A percentile compares a stretch with the other conserved stretches of the same genome.
Conservation (phyloP, 148 eudicot genomes). For the Bassia scoparia region DNA sequence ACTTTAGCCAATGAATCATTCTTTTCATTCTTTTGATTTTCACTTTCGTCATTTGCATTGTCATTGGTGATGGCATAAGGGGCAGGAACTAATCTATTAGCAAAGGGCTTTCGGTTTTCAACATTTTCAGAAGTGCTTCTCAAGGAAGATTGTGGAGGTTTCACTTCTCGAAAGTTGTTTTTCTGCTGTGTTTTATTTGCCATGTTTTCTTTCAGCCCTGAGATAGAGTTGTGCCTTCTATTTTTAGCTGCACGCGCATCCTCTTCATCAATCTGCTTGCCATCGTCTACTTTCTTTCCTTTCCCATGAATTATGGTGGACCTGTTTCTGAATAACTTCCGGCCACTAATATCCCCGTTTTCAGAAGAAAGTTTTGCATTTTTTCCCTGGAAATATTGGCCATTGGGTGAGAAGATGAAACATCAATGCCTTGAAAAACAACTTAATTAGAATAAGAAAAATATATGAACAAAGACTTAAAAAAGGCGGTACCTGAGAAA, state of each 20-base stretch:
- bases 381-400: conserved; percentile 21
- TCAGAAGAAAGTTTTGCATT: not conserved
- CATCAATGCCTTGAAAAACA: not conserved
- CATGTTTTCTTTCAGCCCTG: conserved; percentile 11
- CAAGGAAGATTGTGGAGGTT: not conserved
- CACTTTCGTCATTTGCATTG: not conserved
- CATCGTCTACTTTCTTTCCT: conserved; percentile 11
- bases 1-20: conserved; percentile 21
- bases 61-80: conserved; percentile 42
- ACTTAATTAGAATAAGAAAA: not conserved
- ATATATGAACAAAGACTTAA: not conserved
- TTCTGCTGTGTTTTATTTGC: not conserved
- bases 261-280: conserved; percentile 19
- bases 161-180: conserved; percentile 4
- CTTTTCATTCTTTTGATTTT: conserved; percentile 3
- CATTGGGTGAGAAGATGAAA: not conserved
- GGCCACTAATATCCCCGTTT: conserved; percentile 9
- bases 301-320: conserved; percentile 14
- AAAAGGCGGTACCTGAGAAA: conserved; percentile 7
- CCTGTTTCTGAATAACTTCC: conserved; percentile 18
- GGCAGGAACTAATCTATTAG: conserved; percentile 34
- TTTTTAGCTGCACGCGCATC: conserved; percentile 13
- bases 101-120: conserved; percentile 29
- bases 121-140: conserved; percentile 20
- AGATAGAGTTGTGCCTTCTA: conserved; percentile 22